phyloP scores from a whole-genome alignment of 2,329 filamentous ascomycete species.

The Ascochyta lentis region DNA sequence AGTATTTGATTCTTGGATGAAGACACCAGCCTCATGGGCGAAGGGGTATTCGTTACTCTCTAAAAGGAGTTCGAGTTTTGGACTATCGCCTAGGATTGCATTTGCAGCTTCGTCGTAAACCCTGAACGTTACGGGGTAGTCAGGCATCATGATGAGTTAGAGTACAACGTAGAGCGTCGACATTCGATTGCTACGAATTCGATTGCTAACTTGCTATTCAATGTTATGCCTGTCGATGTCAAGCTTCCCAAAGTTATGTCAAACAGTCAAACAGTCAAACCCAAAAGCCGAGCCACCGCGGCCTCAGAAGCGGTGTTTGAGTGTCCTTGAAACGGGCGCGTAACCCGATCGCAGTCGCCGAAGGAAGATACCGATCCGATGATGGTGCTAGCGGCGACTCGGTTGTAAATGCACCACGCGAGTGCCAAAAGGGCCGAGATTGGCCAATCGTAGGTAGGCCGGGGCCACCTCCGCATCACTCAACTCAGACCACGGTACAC shows the following conservation, averaged over 20 bases:
- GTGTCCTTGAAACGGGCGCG: neutral
- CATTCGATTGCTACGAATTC: neutral
- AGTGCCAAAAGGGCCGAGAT: constrained; percentile 1
- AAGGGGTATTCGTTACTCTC: constrained; percentile 70
- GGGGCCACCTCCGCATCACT: constrained; percentile 11
- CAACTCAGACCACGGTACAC: constrained; percentile 2
- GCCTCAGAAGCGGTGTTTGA: constrained; percentile 3
- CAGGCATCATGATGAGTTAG: neutral
- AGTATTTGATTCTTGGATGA: constrained; percentile 38
- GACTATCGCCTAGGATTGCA: constrained; percentile 9
- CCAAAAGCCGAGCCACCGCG: constrained; percentile 10
- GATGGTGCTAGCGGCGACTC: constrained; percentile 5
- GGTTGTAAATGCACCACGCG: constrained; percentile 8
- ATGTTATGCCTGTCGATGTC: neutral
- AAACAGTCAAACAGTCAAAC: too few relatives aligned
- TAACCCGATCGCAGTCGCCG: constrained; percentile 7
- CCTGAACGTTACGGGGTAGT: constrained; percentile 10
- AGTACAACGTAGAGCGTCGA: neutral
- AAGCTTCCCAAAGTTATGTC: neutral
- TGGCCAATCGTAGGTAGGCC: constrained; percentile 1
- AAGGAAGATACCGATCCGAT: constrained; percentile 5
- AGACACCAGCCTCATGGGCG: constrained; percentile 58
- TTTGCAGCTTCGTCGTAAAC: constrained; percentile 16
- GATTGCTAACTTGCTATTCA: too few relatives aligned
- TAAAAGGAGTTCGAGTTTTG: constrained; percentile 21